A percentile compares a stretch with the other conserved stretches of the same genome.
Evolutionary conservation across 208 protist genomes (phyloP).

Genomic region (Porcisia hertigi): DNA sequence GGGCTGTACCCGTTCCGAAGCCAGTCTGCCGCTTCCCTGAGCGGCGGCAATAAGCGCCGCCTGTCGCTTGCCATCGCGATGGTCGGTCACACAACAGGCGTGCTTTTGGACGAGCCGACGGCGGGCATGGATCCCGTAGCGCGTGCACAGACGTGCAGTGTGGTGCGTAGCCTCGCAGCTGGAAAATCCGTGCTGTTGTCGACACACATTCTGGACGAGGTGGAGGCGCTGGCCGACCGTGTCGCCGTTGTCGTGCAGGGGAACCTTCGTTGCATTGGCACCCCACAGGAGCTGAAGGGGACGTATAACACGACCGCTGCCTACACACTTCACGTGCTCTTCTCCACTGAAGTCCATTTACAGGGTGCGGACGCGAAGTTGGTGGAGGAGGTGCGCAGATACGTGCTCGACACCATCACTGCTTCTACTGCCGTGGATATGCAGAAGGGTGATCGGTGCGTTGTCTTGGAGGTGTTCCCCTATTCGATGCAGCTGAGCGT

Average conservation of each 20-base stretch:
- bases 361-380: slow-evolving; percentile 20
- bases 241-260: slow-evolving; percentile 91
- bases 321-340: slow-evolving; percentile 61
- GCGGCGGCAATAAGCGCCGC: slow-evolving; percentile 89
- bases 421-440: slow-evolving; percentile 2
- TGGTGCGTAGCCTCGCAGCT: slow-evolving; percentile 65
- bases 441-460: slow-evolving; percentile 25
- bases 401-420: slow-evolving; percentile 29
- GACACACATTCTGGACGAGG: slow-evolving; percentile 92
- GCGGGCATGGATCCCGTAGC: slow-evolving; percentile 87
- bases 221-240: slow-evolving; percentile 77
- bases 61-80: slow-evolving; percentile 87
- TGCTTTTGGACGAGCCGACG: slow-evolving; percentile 92
- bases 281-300: slow-evolving; percentile 61
- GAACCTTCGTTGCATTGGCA: slow-evolving; percentile 86
- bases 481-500: slow-evolving; percentile 50
- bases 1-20: slow-evolving; percentile 48
- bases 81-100: slow-evolving; percentile 75
- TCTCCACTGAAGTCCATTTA: slow-evolving; percentile 40
- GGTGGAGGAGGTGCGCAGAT: slow-evolving; percentile 27
- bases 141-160: slow-evolving; percentile 73
- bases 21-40: slow-evolving; percentile 53
- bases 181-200: slow-evolving; percentile 74
- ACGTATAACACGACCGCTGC: slow-evolving; percentile 43
- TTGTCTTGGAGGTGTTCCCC: slow-evolving; percentile 45